These are phyloP conservation scores for Priceomyces melissophilus DNA, from an alignment of 805 yeast genomes.

Conservation along the genomic window DNA sequence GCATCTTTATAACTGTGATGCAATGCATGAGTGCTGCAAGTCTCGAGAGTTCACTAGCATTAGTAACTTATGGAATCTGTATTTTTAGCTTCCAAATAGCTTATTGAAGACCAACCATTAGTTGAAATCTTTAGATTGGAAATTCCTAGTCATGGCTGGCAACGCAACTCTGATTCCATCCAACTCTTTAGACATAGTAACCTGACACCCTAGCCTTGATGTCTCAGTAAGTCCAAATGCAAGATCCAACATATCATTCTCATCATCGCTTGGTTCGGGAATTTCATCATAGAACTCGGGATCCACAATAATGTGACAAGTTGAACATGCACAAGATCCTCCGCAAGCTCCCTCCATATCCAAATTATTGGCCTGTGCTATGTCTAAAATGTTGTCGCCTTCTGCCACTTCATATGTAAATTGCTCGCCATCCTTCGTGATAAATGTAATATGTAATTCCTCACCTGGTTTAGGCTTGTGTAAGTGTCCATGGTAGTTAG, in stretches of 20 bases:
- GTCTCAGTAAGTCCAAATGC: conserved; percentile 98
- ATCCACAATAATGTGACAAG: conserved; percentile 95
- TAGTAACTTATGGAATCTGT: neutral
- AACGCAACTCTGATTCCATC: conserved; percentile 94
- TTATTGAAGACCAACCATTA: conserved; percentile 11
- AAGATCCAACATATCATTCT: conserved; percentile 95
- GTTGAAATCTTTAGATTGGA: conserved; percentile 77
- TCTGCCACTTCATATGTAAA: conserved; percentile 80
- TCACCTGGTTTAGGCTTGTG: conserved; percentile 92
- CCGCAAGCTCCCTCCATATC: conserved; percentile 99
- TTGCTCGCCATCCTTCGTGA: conserved; percentile 88
- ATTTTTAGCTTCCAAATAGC: neutral
- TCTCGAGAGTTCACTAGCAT: no score
- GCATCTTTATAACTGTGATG: no score
- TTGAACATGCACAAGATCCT: conserved; percentile 98
- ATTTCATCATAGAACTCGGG: conserved; percentile 89
- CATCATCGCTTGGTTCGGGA: conserved; percentile 96
- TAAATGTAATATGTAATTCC: conserved; percentile 77
- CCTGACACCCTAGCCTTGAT: conserved; percentile 92
- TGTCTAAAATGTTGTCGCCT: conserved; percentile 88
- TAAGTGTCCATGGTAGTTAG: conserved; percentile 70
- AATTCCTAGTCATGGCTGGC: conserved; percentile 95
- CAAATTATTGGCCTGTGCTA: conserved; percentile 88
- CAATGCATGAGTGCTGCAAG: no score
- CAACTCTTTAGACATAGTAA: conserved; percentile 80